phyloP scores from a whole-genome alignment of 495 filamentous ascomycete species.

The Tuber indicum region DNA sequence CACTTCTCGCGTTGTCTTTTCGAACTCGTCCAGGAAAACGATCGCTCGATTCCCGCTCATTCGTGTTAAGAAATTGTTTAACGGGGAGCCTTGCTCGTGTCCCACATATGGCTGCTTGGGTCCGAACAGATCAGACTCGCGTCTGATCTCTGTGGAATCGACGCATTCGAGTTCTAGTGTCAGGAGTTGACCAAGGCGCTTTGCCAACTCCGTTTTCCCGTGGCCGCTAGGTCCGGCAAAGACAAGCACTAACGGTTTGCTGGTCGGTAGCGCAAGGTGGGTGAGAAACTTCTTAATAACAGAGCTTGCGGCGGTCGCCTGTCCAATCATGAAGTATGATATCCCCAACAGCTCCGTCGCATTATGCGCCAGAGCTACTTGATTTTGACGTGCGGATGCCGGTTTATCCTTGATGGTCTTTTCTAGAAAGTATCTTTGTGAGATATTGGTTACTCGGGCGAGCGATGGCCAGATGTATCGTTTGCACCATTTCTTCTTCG shows the following conservation, averaged over 20 bases:
- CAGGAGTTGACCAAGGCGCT: slow-evolving; percentile 45
- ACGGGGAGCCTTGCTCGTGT: slow-evolving; percentile 43
- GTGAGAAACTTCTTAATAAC: slow-evolving; percentile 43
- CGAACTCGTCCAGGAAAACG: slow-evolving; percentile 56
- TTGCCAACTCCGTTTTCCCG: slow-evolving; percentile 51
- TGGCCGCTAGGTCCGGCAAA: slow-evolving; percentile 52
- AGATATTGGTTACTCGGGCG: slow-evolving; percentile 44
- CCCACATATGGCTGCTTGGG: slow-evolving; percentile 43
- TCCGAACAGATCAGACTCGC: slow-evolving; percentile 49
- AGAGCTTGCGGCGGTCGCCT: slow-evolving; percentile 43
- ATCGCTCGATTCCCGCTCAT: slow-evolving; percentile 46
- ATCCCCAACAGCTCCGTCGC: slow-evolving; percentile 45
- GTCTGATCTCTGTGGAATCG: slow-evolving; percentile 46
- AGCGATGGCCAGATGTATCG: slow-evolving; percentile 33
- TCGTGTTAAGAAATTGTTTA: slow-evolving; percentile 53
- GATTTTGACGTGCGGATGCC: slow-evolving; percentile 40
- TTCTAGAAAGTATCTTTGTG: slow-evolving; percentile 48
- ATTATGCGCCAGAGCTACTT: slow-evolving; percentile 42
- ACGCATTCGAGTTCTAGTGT: slow-evolving; percentile 45
- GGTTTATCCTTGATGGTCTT: slow-evolving; percentile 38
- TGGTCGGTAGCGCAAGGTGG: slow-evolving; percentile 36
- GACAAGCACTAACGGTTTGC: slow-evolving; percentile 44
- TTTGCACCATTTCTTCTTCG: slow-evolving; percentile 21
- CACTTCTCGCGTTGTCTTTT: slow-evolving; percentile 49
- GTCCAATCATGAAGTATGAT: slow-evolving; percentile 48